Evolutionary conservation across 1,284 basidiomycete species (phyloP).

Genomic region (Apiotrichum veenhuisii): DNA sequence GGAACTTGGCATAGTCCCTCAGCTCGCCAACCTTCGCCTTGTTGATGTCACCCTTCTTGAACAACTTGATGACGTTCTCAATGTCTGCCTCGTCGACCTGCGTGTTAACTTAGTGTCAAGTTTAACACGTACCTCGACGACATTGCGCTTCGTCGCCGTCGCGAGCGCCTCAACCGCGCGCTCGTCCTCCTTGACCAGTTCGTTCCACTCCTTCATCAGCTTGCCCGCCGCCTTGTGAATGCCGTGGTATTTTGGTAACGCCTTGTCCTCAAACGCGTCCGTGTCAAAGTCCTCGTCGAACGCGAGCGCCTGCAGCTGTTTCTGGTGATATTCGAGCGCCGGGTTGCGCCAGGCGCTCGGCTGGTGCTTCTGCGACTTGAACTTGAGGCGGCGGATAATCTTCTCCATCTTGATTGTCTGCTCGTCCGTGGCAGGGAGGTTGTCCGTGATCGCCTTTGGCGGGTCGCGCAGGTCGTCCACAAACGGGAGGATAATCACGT

Average conservation of each 20-base stretch:
- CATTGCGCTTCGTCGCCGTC: constrained; percentile 22
- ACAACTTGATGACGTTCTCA: constrained; percentile 64
- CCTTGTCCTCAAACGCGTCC: constrained; percentile 70
- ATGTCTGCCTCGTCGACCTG: constrained; percentile 65
- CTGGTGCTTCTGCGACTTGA: constrained; percentile 74
- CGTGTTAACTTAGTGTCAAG: constrained; percentile 29
- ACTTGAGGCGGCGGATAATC: constrained; percentile 72
- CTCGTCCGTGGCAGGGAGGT: constrained; percentile 62
- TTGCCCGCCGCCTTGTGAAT: constrained; percentile 80
- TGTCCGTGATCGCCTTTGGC: constrained; percentile 51
- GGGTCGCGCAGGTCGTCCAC: constrained; percentile 86
- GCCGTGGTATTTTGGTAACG: constrained; percentile 68
- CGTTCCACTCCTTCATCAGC: constrained; percentile 72
- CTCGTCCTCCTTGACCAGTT: constrained; percentile 62
- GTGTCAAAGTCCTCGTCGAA: constrained; percentile 82
- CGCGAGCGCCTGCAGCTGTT: constrained; percentile 82
- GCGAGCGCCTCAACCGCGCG: constrained; percentile 49
- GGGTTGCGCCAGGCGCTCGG: constrained; percentile 92
- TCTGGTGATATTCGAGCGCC: constrained; percentile 76
- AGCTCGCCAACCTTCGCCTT: constrained; percentile 77
- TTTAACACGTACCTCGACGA: constrained; percentile 14
- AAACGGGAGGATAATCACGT: constrained; percentile 85
- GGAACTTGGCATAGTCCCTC: constrained; percentile 54
- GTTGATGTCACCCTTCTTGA: constrained; percentile 57
- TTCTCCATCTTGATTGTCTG: constrained; percentile 65